Percentiles rank a stretch among this genome's conserved stretches.
phyloP scores from a whole-genome alignment of 75 land plant species.

The Adiantum capillusveneris region DNA sequence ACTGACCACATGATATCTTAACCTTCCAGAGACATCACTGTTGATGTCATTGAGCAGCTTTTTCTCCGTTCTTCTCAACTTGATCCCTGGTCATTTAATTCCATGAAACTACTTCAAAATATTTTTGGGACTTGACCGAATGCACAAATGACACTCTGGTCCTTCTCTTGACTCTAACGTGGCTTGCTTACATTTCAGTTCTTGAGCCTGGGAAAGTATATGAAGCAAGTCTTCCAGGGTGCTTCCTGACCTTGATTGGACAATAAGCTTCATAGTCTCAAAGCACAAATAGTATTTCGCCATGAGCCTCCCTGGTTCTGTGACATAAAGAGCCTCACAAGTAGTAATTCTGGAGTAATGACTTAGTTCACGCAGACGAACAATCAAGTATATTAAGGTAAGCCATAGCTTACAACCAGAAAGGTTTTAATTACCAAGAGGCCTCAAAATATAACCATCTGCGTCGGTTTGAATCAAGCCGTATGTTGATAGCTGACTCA shows the following conservation, averaged over 20 bases:
- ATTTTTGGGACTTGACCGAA: no score
- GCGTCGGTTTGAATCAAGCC: slow-evolving; percentile 86
- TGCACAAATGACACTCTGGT: no score
- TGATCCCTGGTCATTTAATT: slow-evolving; percentile 57
- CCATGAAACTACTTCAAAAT: not conserved
- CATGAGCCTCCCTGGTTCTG: slow-evolving; percentile 97
- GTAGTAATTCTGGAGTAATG: no score
- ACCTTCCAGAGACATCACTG: slow-evolving; percentile 60
- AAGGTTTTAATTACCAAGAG: slow-evolving; percentile 51
- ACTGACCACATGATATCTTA: slow-evolving; percentile 68
- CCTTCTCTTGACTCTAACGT: no score
- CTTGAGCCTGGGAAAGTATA: slow-evolving; percentile 59
- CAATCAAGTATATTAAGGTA: no score
- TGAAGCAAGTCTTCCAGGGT: slow-evolving; percentile 79
- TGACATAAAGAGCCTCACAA: no score
- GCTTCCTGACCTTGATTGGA: slow-evolving; percentile 47
- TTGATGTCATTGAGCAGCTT: slow-evolving; percentile 84
- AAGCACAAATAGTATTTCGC: slow-evolving; percentile 90
- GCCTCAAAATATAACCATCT: slow-evolving; percentile 84
- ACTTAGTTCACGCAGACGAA: no score
- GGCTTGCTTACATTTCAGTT: slow-evolving; percentile 55
- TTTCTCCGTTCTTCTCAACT: slow-evolving; percentile 90
- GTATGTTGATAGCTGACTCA: slow-evolving; percentile 69
- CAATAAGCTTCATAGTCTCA: slow-evolving; percentile 82
- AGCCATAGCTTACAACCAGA: no score